Base-by-base conservation (phyloP, 2,329 filamentous ascomycete species). In the Metarhizium robertsii region DNA sequence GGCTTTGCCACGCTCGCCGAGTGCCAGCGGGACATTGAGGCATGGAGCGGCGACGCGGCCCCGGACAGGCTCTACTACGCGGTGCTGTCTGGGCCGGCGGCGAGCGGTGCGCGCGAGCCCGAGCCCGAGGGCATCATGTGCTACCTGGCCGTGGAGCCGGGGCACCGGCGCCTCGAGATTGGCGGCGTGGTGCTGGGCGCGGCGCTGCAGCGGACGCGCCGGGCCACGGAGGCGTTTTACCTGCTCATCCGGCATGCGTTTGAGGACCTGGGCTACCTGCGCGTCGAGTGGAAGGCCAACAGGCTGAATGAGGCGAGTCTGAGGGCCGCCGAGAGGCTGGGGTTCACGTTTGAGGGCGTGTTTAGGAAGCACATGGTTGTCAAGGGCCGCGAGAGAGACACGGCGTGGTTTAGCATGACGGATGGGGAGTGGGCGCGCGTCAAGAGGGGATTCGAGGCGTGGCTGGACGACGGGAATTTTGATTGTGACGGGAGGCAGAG, bases 231-330 rank as follows among this genome's bases (percentile, higher is more conserved):
- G 64, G 73, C 76, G 0, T 73, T 80, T 58, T 84, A 79, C 57
- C 68, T 86, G 1, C 64, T 85, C n/a, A 72, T 80, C 47, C 69
- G 70, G 42, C 71, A 81, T 54, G 75, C 75, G 0, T 80, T 86
- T 60, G 50, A 43, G 36, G 71, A 74, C 2, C 63, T 85, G 25
- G 73, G 77, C 0, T 84, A 81, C 62, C 66, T 76, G 3, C 71
- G 84, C 7, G 75, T 84, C 4, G 83, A 86, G 65, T 87, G 84
- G 83, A 87, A 86, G 61, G 82, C 80, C 53, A 76, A 86, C 62
- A 60, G 72, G 16, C 67, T 82, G 11, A 87, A 87, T 62, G 69
- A 61, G 40, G 70, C 76, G 0, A 84, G 80, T 48, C 68, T 73
- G 14, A 68, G 74, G 4, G 83, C 84, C 0, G 84, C 84, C 0